phyloP scores from a whole-genome alignment of 306 rosid genomes.

The Coriaria nepalensis region DNA sequence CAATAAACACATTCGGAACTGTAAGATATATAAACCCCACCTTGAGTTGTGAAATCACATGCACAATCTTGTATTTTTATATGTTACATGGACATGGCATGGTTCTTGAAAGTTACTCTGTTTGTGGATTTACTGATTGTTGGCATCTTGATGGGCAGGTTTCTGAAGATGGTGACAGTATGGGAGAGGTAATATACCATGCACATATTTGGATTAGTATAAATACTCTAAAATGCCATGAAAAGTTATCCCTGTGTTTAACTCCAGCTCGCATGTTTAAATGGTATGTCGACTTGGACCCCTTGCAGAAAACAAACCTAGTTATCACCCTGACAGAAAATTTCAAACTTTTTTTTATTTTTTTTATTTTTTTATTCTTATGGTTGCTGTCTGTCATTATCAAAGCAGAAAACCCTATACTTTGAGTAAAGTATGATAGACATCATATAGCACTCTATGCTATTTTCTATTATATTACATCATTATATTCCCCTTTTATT shows the following conservation, averaged over 20 bases:
- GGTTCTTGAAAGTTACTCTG: not conserved
- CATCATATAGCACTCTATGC: too few species aligned
- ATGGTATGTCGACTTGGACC: too few species aligned
- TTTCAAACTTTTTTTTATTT: not conserved
- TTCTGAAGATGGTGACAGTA: slow-evolving; percentile 17
- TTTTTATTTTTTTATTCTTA: not conserved
- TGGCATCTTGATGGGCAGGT: slow-evolving; percentile 30
- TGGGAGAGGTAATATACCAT: slow-evolving; percentile 28
- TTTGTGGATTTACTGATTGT: slow-evolving; percentile 13
- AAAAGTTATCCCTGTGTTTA: too few species aligned
- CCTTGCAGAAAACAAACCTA: too few species aligned
- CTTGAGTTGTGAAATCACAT: not conserved
- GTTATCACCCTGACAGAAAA: too few species aligned
- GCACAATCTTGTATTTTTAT: not conserved
- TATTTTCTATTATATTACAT: too few species aligned
- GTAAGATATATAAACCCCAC: slow-evolving; percentile 30
- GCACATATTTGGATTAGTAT: not conserved
- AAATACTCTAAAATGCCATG: not conserved
- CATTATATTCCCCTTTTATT: too few species aligned
- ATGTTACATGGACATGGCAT: not conserved
- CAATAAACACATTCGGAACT: slow-evolving; percentile 43
- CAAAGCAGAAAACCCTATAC: too few species aligned
- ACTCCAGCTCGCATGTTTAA: too few species aligned
- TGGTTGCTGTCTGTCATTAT: not conserved
- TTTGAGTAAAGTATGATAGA: too few species aligned